phyloP scores from a whole-genome alignment of 148 eudicot species.

The Hydrangea macrophylla region DNA sequence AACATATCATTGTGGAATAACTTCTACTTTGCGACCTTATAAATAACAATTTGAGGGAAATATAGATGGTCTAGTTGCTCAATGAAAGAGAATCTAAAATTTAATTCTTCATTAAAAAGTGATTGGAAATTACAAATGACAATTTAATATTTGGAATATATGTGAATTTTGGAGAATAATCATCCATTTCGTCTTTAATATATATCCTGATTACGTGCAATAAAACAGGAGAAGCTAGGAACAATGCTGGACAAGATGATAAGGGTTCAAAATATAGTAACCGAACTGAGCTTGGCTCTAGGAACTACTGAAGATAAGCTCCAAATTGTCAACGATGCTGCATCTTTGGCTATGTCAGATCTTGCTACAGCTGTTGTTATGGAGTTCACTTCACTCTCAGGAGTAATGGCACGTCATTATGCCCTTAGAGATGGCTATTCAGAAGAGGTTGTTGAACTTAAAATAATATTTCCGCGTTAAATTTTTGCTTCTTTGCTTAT shows the following conservation, averaged over 20 bases:
- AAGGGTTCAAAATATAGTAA: conserved; percentile 59
- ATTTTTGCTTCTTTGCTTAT: not conserved
- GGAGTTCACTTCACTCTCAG: conserved; percentile 88
- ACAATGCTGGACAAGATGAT: conserved; percentile 94
- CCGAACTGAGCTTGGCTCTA: conserved; percentile 56
- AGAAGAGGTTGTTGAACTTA: conserved; percentile 54
- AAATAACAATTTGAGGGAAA: no score
- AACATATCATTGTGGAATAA: not conserved
- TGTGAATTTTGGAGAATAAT: not conserved
- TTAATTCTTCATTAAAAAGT: no score
- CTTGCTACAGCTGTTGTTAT: conserved; percentile 96
- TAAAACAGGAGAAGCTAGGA: conserved; percentile 89
- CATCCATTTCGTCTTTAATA: not conserved
- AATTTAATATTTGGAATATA: not conserved
- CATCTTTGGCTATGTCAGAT: conserved; percentile 92
- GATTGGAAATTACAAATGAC: no score
- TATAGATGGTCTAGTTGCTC: no score
- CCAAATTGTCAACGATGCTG: conserved; percentile 61
- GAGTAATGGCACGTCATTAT: conserved; percentile 95
- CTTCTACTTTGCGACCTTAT: not conserved
- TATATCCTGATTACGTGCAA: not conserved
- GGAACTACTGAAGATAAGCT: conserved; percentile 47
- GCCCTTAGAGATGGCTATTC: conserved; percentile 95
- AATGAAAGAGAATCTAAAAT: no score
- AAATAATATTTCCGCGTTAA: not conserved